Evolutionary conservation across 2,329 filamentous ascomycete species (phyloP), one percentile per base, ranked within the genome.

Genomic region (Fusarium denticulatum): DNA sequence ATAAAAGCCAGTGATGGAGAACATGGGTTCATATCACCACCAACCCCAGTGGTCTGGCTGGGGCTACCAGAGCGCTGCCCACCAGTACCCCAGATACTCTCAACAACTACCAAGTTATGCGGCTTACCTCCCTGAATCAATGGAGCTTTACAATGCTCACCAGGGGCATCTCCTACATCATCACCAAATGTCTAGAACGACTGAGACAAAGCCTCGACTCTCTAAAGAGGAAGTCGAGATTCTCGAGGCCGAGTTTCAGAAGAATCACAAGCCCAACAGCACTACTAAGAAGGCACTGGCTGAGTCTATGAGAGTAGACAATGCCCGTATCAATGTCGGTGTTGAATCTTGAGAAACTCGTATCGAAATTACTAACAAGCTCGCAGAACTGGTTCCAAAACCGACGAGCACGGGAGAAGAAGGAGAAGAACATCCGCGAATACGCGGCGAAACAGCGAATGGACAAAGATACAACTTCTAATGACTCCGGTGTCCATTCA

Each of bases 381-480:
- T 47, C 18, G 15, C 59, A 92, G 90, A 92, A 92, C 78, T 92
- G 90, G 90, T 92, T 92, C 77, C 90, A 92, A 75, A 92, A 92
- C 78, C 85, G 90, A 67, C 86, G 90, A 58, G 90, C 90, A 60
- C 88, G 90, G 80, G 88, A 89, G 71, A 91, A 91, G 86, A 90
- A 91, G 78, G 88, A 91, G 79, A 88, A 86, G 77, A 90, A 90
- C 56, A 83, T 84, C 47, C 79, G 81, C 39, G 82, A 83, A 67
- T 84, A 84, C 60, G 82, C 83, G 42, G 82, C 82, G 40, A 81
- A 78, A 60, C 82, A 83, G 59, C 78, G 78, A 65, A 64, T 79
- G 26, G 82, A 84, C 62, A 83, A 82, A 69, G 79, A 82, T 24
- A 77, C 77, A 37, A 70, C 69, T 37, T 74, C 72, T 10, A 71